Evolutionary conservation across 306 rosid species (phyloP).

Genomic region (Ammopiptanthus mongolicus): DNA sequence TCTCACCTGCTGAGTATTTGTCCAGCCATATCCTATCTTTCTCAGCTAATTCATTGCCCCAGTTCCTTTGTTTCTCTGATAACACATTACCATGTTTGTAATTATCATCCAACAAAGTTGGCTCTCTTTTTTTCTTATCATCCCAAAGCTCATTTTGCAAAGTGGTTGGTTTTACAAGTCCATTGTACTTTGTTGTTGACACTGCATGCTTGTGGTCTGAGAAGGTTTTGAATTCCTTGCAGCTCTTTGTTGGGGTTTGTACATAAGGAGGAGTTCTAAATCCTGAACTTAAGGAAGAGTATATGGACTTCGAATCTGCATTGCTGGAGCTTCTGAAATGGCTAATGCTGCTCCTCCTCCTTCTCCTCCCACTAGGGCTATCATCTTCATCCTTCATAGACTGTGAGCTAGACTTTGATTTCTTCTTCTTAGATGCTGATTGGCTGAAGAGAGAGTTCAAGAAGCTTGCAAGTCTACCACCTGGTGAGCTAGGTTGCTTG

Average conservation of each 20-base stretch:
- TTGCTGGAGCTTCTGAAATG: conserved; percentile 71
- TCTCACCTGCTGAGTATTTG: conserved; percentile 26
- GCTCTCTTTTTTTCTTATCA: conserved; percentile 46
- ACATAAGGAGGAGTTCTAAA: conserved; percentile 77
- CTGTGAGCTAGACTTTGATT: conserved; percentile 60
- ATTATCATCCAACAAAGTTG: conserved; percentile 34
- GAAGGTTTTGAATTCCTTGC: conserved; percentile 56
- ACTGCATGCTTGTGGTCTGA: conserved; percentile 52
- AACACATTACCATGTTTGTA: conserved; percentile 25
- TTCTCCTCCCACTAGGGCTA: conserved; percentile 66
- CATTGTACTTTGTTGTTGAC: conserved; percentile 28
- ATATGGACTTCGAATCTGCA: conserved; percentile 51
- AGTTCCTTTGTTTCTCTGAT: conserved; percentile 46
- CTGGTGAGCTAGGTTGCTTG: conserved; percentile 94
- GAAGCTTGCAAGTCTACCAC: conserved; percentile 90
- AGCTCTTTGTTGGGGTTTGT: conserved; percentile 65
- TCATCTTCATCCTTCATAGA: conserved; percentile 76
- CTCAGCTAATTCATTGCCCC: conserved; percentile 23
- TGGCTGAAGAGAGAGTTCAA: conserved; percentile 89
- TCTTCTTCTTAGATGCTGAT: conserved; percentile 85
- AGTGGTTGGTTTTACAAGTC: conserved; percentile 27
- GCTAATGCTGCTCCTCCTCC: conserved; percentile 87
- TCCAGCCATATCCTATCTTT: conserved; percentile 32
- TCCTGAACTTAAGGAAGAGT: conserved; percentile 69
- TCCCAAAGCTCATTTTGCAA: conserved; percentile 39